Evolutionary conservation across 2,329 filamentous ascomycete species (phyloP), one percentile per base, ranked within the genome.

Genomic region (Colletotrichum sp.): DNA sequence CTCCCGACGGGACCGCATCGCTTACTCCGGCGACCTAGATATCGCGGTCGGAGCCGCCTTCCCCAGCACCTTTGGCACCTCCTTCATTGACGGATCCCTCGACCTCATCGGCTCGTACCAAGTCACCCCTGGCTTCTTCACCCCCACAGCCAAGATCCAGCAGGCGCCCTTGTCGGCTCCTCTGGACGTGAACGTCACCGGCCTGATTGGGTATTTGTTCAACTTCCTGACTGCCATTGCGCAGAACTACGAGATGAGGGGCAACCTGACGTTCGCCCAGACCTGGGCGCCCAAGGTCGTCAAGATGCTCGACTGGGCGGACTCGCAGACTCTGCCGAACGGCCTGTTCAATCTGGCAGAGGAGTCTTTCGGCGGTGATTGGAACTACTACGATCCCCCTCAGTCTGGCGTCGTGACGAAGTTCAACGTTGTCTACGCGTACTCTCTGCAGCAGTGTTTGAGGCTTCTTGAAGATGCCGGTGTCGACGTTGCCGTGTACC

Each of bases 271-370:
- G 3, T 80, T 84, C 60, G 80, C 81, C 25, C 70, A 70, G 16
- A 52, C 73, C 5, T 84, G 82, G 83, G 80, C 81, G 28, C 75
- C 81, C 28, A 72, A 71, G 57, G 74, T 80, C 5, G 70, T 76
- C n/a, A 69, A 68, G 28, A 84, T 84, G 83, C 79, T 84, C 2
- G 82, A 84, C 67, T 84, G 82, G 83, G 82, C 83, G 27, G 25
- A 82, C 69, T 82, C 81, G 22, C 81, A 84, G 65, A 74, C 77
- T 5, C 71, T 78, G 13, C 19, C 72, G 1, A 76, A 77, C 30
- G 80, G 80, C 2, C 75, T 83, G 2, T 80, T 84, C 77, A 81
- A 81, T 39, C 55, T 84, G 12, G 77, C 80, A 4, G 78, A 82
- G 22, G 28, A 78, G 8, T 78, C 77, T 1, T 79, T 84, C n/a